These are phyloP conservation scores for Ophiostoma sp. DNA, from an alignment of 2,329 filamentous ascomycete genomes.

Conservation along the genomic window DNA sequence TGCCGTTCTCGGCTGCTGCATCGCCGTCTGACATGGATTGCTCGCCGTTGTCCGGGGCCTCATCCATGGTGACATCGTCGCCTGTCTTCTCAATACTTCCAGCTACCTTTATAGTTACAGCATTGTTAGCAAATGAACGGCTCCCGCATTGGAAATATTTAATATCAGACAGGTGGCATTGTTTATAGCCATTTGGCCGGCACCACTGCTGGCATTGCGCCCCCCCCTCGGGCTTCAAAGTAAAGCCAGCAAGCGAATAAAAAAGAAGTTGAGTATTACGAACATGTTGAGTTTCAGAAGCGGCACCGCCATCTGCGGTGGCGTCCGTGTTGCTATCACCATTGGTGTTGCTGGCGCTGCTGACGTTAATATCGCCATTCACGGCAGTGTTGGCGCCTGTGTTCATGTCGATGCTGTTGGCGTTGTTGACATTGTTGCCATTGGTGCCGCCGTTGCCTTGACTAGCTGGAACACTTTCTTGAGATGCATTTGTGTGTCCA, in stretches of 20 bases:
- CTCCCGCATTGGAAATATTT: neutral
- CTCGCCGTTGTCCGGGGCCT: neutral
- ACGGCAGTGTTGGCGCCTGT: neutral
- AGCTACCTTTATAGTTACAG: constrained; percentile 4
- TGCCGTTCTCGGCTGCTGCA: constrained; percentile 30
- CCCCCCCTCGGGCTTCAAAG: neutral
- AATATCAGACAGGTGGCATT: neutral
- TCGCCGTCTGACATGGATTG: constrained; percentile 30
- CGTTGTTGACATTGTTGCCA: neutral
- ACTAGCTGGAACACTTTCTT: constrained; percentile 19
- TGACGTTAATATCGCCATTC: constrained; percentile 11
- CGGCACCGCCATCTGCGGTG: neutral
- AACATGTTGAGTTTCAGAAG: constrained; percentile 24
- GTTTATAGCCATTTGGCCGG: neutral
- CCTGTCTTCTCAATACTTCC: neutral
- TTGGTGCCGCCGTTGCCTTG: constrained; percentile 10
- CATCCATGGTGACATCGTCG: constrained; percentile 7
- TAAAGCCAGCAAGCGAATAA: neutral
- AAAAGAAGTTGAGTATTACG: constrained; percentile 23
- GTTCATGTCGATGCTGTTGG: constrained; percentile 4
- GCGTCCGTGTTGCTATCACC: neutral
- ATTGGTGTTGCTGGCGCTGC: neutral
- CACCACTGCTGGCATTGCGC: neutral
- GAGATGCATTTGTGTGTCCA: constrained; percentile 21
- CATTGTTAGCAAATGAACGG: constrained; percentile 5